Percentiles rank a stretch among this genome's conserved stretches.
Conservation (phyloP, 2,329 filamentous ascomycete genomes). For the Tolypocladium album region DNA sequence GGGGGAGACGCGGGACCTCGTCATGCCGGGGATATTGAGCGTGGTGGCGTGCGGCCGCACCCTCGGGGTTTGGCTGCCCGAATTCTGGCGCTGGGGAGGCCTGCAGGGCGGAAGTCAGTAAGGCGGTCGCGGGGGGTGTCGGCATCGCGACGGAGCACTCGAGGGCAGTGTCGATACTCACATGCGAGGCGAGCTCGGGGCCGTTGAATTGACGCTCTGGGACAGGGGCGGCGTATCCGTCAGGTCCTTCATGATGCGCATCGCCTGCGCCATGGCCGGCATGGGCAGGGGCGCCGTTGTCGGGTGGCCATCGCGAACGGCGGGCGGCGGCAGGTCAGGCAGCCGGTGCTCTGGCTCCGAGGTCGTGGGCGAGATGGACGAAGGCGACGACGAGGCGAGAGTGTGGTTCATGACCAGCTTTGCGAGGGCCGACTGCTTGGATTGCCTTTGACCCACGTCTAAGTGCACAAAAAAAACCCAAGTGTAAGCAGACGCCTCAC, state of each 20-base stretch:
- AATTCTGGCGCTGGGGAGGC: constrained; percentile 60
- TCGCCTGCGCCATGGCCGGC: constrained; percentile 28
- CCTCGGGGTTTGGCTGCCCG: constrained; percentile 65
- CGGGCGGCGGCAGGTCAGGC: constrained; percentile 22
- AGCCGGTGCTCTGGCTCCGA: constrained; percentile 20
- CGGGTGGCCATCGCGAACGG: constrained; percentile 15
- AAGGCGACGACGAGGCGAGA: constrained; percentile 19
- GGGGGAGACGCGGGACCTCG: constrained; percentile 86
- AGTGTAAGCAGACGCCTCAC: constrained; percentile 1
- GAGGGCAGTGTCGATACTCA: constrained; percentile 24
- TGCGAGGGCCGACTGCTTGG: constrained; percentile 29
- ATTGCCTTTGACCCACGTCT: constrained; percentile 23
- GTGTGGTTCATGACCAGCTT: constrained; percentile 36
- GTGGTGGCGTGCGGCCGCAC: constrained; percentile 80
- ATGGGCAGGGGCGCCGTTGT: constrained; percentile 14
- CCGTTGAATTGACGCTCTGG: constrained; percentile 47
- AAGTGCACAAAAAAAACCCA: constrained; percentile 4
- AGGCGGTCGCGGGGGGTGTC: not conserved
- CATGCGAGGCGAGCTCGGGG: constrained; percentile 48
- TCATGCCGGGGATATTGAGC: constrained; percentile 93
- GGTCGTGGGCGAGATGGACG: constrained; percentile 15
- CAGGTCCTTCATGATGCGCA: constrained; percentile 31
- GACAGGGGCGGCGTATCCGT: constrained; percentile 45
- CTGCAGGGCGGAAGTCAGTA: constrained; percentile 27
- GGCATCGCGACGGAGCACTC: not conserved